Evolutionary conservation across 208 protist species (phyloP).

Genomic region (Trypanosoma brucei): DNA sequence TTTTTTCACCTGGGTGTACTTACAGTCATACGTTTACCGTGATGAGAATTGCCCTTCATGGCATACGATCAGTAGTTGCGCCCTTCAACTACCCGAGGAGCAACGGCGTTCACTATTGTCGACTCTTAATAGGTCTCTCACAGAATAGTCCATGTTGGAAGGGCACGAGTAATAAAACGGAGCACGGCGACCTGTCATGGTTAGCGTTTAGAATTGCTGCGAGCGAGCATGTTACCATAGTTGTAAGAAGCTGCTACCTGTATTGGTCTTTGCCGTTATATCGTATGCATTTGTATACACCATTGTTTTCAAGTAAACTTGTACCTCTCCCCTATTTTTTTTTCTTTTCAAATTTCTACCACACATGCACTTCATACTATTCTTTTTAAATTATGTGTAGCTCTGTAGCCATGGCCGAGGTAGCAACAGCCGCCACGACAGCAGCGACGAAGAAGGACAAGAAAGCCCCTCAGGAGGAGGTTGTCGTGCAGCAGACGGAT

Average conservation of each 20-base stretch:
- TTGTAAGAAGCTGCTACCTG: not conserved
- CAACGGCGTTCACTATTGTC: slow-evolving; percentile 37
- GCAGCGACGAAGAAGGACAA: slow-evolving; percentile 78
- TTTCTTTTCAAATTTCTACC: slow-evolving; percentile 6
- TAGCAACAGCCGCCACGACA: slow-evolving; percentile 23
- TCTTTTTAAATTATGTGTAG: not conserved
- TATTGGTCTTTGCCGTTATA: slow-evolving; percentile 1
- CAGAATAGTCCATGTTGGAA: not conserved
- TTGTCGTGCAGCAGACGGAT: slow-evolving; percentile 58
- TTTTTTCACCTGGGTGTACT: slow-evolving; percentile 88
- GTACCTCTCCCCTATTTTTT: slow-evolving; percentile 9
- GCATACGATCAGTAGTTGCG: slow-evolving; percentile 48
- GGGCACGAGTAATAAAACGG: too few relatives aligned
- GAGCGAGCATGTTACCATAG: too few relatives aligned
- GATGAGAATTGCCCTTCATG: slow-evolving; percentile 42
- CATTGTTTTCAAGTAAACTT: slow-evolving; percentile 10
- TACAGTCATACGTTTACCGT: slow-evolving; percentile 70
- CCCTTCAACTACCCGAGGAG: slow-evolving; percentile 29
- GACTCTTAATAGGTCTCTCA: slow-evolving; percentile 29
- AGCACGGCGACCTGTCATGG: too few relatives aligned
- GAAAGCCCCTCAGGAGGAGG: slow-evolving; percentile 76
- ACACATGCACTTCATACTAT: too few relatives aligned
- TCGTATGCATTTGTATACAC: not conserved
- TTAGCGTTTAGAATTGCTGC: too few relatives aligned
- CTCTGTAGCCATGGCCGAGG: slow-evolving; percentile 20